Evolutionary conservation across 2,329 filamentous ascomycete genomes (phyloP).

Genomic region (Fusarium floridanum): DNA sequence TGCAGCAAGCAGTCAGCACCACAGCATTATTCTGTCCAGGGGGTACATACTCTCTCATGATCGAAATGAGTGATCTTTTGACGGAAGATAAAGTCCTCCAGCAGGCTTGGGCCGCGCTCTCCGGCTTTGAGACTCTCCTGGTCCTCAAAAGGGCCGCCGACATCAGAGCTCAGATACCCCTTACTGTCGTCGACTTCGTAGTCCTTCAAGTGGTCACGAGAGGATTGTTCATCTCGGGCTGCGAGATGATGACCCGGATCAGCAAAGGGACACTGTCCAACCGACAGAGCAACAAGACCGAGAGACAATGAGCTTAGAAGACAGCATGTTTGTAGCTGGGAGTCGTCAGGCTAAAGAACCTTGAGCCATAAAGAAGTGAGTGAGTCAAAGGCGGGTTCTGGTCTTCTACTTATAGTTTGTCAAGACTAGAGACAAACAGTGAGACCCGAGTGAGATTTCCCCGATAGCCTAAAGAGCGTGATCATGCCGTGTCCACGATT

Average conservation of each 20-base stretch:
- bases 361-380: background rate
- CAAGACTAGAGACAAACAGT: background rate
- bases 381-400: background rate
- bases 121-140: constrained; percentile 77
- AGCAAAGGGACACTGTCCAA: constrained; percentile 53
- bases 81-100: constrained; percentile 80
- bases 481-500: background rate
- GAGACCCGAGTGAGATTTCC: background rate
- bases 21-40: background rate
- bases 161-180: constrained; percentile 73
- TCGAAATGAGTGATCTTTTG: constrained; percentile 80
- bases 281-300: constrained; percentile 44
- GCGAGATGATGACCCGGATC: constrained; percentile 42
- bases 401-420: constrained; percentile 32
- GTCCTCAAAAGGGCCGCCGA: constrained; percentile 76
- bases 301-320: constrained; percentile 37
- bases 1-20: constrained; percentile 32
- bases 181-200: constrained; percentile 66
- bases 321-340: constrained; percentile 43
- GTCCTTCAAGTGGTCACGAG: constrained; percentile 49
- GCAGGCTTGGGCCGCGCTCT: constrained; percentile 73
- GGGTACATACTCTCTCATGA: constrained; percentile 72
- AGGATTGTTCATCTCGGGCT: constrained; percentile 45
- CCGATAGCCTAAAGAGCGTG: constrained; percentile 1
- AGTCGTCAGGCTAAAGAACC: background rate